Conservation (phyloP, 768 basidiomycete genomes). For the Tremella mesenterica region DNA sequence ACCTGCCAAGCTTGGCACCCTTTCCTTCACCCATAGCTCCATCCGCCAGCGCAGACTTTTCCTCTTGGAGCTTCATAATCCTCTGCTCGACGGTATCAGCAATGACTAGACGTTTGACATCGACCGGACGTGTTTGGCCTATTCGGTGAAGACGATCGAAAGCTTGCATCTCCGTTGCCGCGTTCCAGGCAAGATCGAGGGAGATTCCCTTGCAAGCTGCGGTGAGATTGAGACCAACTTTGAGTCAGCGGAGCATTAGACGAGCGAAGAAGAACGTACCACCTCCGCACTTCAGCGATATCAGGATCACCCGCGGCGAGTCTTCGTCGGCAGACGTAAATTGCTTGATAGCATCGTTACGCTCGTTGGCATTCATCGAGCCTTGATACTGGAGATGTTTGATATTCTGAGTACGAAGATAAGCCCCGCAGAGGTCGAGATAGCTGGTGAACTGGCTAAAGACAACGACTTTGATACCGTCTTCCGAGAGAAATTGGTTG, state of each 20-base stretch:
- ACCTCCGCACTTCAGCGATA: conserved; percentile 44
- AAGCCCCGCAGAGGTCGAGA: conserved; percentile 57
- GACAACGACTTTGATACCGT: conserved; percentile 48
- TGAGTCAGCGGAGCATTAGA: conserved; percentile 2
- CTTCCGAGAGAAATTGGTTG: conserved; percentile 44
- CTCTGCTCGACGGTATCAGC: conserved; percentile 52
- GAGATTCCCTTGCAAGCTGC: conserved; percentile 34
- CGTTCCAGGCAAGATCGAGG: conserved; percentile 45
- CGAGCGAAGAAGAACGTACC: background rate
- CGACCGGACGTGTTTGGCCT: conserved; percentile 40
- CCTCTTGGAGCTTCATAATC: conserved; percentile 51
- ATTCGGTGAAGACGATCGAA: conserved; percentile 46
- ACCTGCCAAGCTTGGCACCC: conserved; percentile 30
- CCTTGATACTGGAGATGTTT: conserved; percentile 41
- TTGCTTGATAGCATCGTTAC: conserved; percentile 35
- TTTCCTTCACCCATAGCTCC: conserved; percentile 42
- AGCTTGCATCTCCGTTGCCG: conserved; percentile 42
- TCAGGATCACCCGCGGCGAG: conserved; percentile 39
- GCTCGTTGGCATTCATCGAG: conserved; percentile 35
- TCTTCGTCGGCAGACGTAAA: conserved; percentile 33
- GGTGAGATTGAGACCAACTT: conserved; percentile 41
- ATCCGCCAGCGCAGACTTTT: conserved; percentile 41
- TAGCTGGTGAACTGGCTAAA: conserved; percentile 60
- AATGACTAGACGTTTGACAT: conserved; percentile 44
- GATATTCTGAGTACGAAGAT: conserved; percentile 50